Percentiles rank a stretch among this genome's conserved stretches.
These are phyloP conservation scores for Cadophora gregata DNA, from an alignment of 2,329 filamentous ascomycete species.

Conservation along the genomic window DNA sequence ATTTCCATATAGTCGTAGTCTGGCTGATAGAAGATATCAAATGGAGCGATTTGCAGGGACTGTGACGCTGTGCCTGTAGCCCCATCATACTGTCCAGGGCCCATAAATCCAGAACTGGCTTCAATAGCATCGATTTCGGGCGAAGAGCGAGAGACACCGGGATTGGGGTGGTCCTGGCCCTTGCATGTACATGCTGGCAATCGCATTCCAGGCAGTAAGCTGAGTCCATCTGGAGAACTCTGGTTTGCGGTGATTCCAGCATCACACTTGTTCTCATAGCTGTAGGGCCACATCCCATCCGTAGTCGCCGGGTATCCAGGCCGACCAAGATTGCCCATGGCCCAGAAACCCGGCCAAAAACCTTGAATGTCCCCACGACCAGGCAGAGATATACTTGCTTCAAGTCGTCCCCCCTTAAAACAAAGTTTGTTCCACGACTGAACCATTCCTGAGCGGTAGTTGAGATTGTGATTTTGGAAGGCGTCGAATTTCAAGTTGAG, in stretches of 20 bases:
- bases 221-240: conserved; percentile 70
- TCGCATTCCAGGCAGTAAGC: conserved; percentile 71
- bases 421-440: conserved; percentile 78
- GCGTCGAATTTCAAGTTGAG: conserved; percentile 69
- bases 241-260: conserved; percentile 75
- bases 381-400: conserved; percentile 73
- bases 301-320: conserved; percentile 73
- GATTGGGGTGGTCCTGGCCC: conserved; percentile 67
- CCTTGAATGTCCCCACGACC: conserved; percentile 69
- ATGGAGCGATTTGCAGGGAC: conserved; percentile 71
- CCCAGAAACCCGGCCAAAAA: conserved; percentile 79
- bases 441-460: conserved; percentile 75
- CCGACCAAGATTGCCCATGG: conserved; percentile 75
- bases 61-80: conserved; percentile 68
- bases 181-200: conserved; percentile 71
- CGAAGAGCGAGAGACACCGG: conserved; percentile 68
- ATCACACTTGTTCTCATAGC: conserved; percentile 72
- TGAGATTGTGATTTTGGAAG: conserved; percentile 67
- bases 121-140: conserved; percentile 77
- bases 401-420: conserved; percentile 73
- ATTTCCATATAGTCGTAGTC: conserved; percentile 69
- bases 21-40: conserved; percentile 73
- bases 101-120: conserved; percentile 56
- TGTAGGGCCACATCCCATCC: conserved; percentile 77
- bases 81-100: conserved; percentile 52